Evolutionary conservation across 2,329 filamentous ascomycete genomes (phyloP), one percentile per base, ranked within the genome.

Genomic region (Stenocarpella maydis): DNA sequence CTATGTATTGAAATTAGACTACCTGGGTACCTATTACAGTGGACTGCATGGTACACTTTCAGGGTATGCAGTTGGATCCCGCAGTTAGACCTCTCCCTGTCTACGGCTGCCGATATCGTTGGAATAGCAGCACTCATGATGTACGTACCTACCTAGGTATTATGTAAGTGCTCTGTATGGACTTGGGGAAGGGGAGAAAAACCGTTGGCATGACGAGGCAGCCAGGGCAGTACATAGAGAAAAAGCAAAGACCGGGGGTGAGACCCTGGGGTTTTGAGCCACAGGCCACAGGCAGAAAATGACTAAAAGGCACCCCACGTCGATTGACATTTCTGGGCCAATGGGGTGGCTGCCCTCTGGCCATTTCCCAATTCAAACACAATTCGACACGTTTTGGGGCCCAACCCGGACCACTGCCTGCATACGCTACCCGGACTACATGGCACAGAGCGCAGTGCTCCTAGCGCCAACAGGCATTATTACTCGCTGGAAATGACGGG

Each of bases 291-390:
- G 26, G 31, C 31, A 34, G 31, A 34, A 37, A 37, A 37, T 8
- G 34, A 37, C 34, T 10, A 41, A 55, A 55, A 65, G 21, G 54
- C 6, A 72, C 69, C 69, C 70, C 71, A 71, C 69, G 61, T 66
- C 64, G 74, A 75, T 77, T 72, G 73, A 34, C 31, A 66, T 76
- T 75, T 79, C 75, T 70, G 65, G 70, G 68, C 80, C 80, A 82
- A 82, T 82, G 67, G 73, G 72, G 76, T 73, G 73, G 70, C 73
- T 41, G 24, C 60, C 28, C 58, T 37, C n/a, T 68, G 73, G 74
- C 75, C 72, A 70, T 69, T 39, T 54, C 58, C 55, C 49, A 53
- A 71, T 73, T 72, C 67, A 72, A 70, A 55, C 65, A 69, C 60
- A 63, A 61, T 58, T 24, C 65, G 52, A 45, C 65, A 61, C n/a